Evolutionary conservation across 2,329 filamentous ascomycete species (phyloP), one percentile per base, ranked within the genome.

Genomic region (Colletotrichum simmondsii): DNA sequence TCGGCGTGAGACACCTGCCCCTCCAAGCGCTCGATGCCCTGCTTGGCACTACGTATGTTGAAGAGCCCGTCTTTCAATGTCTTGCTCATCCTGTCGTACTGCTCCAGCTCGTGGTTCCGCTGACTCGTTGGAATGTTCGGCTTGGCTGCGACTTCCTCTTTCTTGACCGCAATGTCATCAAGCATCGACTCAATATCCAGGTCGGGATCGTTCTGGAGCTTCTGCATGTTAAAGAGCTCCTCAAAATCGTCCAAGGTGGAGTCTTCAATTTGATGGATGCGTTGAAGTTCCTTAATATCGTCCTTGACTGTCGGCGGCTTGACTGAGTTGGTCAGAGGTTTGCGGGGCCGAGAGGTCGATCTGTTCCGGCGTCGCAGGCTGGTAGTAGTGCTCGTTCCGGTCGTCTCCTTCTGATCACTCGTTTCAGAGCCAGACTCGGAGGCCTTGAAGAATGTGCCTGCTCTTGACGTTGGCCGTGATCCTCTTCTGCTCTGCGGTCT

Each of bases 161-260:
- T 22, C 54, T 78, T 76, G 6, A 64, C 58, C 12, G 65, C 68
- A 7, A 75, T 75, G 42, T 76, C 74, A 16, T 75, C 68, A 11
- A 76, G 63, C 26, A 76, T 68, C 7, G 67, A 65, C 65, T 77
- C 74, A 11, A 77, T 62, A 8, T 74, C 71, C 14, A 65, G 32
- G 32, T 54, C n/a, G 62, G 70, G 72, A 3, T 60, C 53, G 26
- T 61, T 58, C 24, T 60, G 58, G 35, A 72, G 58, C 5, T 49
- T 62, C 10, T 72, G 54, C 3, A 65, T 19, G 22, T 67, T 73
- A 14, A 90, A 77, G 52, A 90, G 80, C 32, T 87, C 86, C 69
- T 88, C 88, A 35, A 91, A 81, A 73, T 91, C 87, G 60, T 91
- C 89, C n/a, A 90, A 79, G 0, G 89, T 91, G 1, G 88, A 89